Base-by-base conservation (phyloP, 2,329 filamentous ascomycete species). In the Alternaria longipes region DNA sequence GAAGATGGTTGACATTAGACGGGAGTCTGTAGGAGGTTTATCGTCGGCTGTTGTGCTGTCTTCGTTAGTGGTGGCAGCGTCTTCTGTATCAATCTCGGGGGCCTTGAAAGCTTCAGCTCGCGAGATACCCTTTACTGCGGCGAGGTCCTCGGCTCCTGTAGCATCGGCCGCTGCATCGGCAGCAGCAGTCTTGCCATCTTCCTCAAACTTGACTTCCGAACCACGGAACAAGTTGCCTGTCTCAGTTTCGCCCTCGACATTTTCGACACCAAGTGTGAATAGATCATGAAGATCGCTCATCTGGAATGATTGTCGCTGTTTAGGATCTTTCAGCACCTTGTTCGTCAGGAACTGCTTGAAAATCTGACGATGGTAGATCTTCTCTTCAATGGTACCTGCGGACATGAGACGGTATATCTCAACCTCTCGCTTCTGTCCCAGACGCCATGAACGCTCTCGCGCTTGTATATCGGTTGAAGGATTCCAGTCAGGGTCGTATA, bases 401-500 rank as follows among this genome's bases (percentile, higher is more conserved):
- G 93, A 97, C 91, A 99, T 97, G n/a, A 99, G 85, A 36, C 96
- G 91, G 77, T 97, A 99, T 22, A 99, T 97, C 5, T 93, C 94
- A 28, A 99, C 95, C 49, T 97, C 93, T 55, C 91, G 90, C 78
- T 96, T 97, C 81, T 99, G 95, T 0, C 95, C 95, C 2, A 99
- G 82, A 59, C 95, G 89, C 95, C 95, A 99, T 6, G 96, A 95
- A 72, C 95, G 88, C 79, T 99, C 95, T 49, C 95, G 90, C 16
- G 95, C 95, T 80, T 99, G 95, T 26, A 97, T 85, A 74, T 99
- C 95, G 0, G 94, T 98, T 0, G 94, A 97, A 2, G 94, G 95
- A 72, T 98, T 98, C 95, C 95, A 99, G 76, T 99, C 95, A 0
- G 95, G 96, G 73, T 99, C 96, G 74, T 95, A 99, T 56, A 99